Conservation (phyloP, 768 basidiomycete species). For the Rickenella mellea region DNA sequence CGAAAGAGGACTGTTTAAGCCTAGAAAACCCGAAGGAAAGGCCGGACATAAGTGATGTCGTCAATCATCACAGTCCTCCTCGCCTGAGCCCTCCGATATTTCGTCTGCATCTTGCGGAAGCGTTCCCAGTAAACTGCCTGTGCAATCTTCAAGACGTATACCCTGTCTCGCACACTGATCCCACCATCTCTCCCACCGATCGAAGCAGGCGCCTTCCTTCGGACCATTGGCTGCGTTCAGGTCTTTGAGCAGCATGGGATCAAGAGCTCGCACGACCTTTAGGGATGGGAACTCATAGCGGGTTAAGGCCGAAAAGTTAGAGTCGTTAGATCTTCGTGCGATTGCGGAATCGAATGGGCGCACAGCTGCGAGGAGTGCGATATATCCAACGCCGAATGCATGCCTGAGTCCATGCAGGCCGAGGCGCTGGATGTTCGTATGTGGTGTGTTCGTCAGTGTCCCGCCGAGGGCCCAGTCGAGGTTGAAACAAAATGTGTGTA, state of each 20-base stretch:
- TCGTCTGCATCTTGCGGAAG: conserved; percentile 21
- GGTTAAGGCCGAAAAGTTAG: conserved; percentile 49
- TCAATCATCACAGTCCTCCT: conserved; percentile 15
- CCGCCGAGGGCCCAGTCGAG: conserved; percentile 57
- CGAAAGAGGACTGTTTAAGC: conserved; percentile 61
- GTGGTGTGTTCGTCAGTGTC: conserved; percentile 41
- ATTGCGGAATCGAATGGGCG: conserved; percentile 35
- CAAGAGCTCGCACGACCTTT: conserved; percentile 49
- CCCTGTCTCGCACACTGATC: conserved; percentile 36
- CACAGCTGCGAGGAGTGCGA: conserved; percentile 28
- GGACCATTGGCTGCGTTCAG: conserved; percentile 49
- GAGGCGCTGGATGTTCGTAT: conserved; percentile 45
- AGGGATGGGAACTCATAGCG: conserved; percentile 52
- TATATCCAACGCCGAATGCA: conserved; percentile 59
- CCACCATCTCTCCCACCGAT: conserved; percentile 69
- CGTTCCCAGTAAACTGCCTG: conserved; percentile 50
- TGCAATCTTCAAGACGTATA: conserved; percentile 67
- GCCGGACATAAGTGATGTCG: conserved; percentile 26
- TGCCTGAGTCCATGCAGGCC: conserved; percentile 61
- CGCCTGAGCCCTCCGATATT: no score
- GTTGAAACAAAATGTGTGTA: conserved; percentile 62
- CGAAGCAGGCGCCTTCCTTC: conserved; percentile 25
- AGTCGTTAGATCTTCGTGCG: conserved; percentile 51
- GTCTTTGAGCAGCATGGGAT: conserved; percentile 41
- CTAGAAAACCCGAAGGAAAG: conserved; percentile 66